These are phyloP conservation scores for Halenospora varia DNA, from an alignment of 495 filamentous ascomycete species.

Conservation along the genomic window DNA sequence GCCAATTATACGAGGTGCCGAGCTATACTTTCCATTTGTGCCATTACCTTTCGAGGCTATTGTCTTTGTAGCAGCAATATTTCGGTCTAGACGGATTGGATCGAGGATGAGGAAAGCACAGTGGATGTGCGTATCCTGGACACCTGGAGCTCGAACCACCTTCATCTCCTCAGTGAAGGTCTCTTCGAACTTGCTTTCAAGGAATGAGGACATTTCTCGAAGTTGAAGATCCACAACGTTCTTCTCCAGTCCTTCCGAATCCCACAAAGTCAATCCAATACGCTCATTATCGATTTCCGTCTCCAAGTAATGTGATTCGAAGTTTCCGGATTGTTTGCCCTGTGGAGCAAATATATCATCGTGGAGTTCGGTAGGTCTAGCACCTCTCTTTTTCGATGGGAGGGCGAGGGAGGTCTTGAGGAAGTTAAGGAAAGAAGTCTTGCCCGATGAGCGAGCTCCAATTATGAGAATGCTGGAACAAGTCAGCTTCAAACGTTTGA, in stretches of 20 bases:
- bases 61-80: conserved; percentile 61
- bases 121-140: conserved; percentile 95
- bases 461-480: conserved; percentile 75
- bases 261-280: conserved; percentile 91
- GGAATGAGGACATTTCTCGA: conserved; percentile 82
- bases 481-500: conserved; percentile 1
- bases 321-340: conserved; percentile 50
- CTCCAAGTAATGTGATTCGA: conserved; percentile 84
- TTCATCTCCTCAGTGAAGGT: conserved; percentile 98
- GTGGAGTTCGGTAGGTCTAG: conserved; percentile 41
- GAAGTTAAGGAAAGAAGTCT: conserved; percentile 96
- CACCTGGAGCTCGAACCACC: conserved; percentile 86
- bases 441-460: conserved; percentile 84
- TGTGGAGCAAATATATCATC: conserved; percentile 51
- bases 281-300: conserved; percentile 92
- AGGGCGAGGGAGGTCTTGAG: conserved; percentile 78
- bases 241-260: conserved; percentile 90
- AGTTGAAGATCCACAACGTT: conserved; percentile 91
- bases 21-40: conserved; percentile 42
- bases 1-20: conserved; percentile 48
- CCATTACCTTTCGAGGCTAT: conserved; percentile 50
- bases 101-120: conserved; percentile 92
- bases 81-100: conserved; percentile 78
- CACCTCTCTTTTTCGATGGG: conserved; percentile 68
- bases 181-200: conserved; percentile 98